phyloP scores from a whole-genome alignment of 306 rosid species.

The Urtica urens region DNA sequence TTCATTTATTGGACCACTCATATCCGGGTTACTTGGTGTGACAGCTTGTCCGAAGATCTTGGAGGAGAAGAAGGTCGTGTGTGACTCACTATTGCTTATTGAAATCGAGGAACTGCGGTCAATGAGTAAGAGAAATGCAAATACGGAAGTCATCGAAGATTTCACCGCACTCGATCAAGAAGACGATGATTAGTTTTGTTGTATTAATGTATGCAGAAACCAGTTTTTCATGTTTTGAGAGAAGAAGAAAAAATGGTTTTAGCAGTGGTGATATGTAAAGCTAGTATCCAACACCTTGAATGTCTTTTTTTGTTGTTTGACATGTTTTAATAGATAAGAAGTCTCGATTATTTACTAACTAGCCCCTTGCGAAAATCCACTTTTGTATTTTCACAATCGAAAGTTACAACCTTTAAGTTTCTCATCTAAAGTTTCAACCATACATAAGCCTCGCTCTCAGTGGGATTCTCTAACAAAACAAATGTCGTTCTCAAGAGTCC shows the following conservation, averaged over 20 bases:
- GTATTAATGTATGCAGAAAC: not conserved
- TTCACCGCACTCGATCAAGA: constrained; percentile 55
- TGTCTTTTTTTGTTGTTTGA: too few species aligned
- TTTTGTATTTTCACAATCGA: too few species aligned
- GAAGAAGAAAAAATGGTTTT: not conserved
- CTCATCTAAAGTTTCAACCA: too few species aligned
- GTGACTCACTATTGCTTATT: constrained; percentile 44
- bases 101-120: constrained; percentile 68
- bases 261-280: not conserved
- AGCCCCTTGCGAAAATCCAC: too few species aligned
- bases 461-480: not conserved
- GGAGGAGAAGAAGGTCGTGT: constrained; percentile 27
- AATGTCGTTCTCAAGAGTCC: constrained; percentile 38
- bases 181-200: constrained; percentile 8
- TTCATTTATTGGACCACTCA: constrained; percentile 3
- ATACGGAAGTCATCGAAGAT: constrained; percentile 39
- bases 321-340: too few species aligned
- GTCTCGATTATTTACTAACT: too few species aligned
- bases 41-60: constrained; percentile 67
- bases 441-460: too few species aligned
- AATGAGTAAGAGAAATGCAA: constrained; percentile 26
- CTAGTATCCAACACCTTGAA: too few species aligned
- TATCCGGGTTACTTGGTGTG: constrained; percentile 12
- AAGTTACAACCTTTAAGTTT: too few species aligned
- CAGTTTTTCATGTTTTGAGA: constrained; percentile 1